These are phyloP conservation scores for Aegilops longissima DNA, from an alignment of 176 grass and related monocot species.

Conservation along the genomic window DNA sequence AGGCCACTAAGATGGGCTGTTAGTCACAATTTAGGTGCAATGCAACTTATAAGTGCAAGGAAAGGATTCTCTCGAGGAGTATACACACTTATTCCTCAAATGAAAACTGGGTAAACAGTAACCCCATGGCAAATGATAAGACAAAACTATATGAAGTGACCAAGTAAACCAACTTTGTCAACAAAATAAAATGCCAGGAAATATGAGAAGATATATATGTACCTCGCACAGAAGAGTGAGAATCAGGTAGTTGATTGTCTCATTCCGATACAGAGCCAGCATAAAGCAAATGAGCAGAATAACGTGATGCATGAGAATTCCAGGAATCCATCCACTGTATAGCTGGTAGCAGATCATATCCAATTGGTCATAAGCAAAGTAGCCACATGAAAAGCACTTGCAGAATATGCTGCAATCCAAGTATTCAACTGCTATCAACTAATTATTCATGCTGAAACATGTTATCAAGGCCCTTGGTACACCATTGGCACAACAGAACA, in stretches of 20 bases:
- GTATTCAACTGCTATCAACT: slow-evolving; percentile 56
- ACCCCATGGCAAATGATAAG: background rate
- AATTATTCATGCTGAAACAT: slow-evolving; percentile 88
- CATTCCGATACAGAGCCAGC: slow-evolving; percentile 70
- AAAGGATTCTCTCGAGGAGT: background rate
- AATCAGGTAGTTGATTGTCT: slow-evolving; percentile 96
- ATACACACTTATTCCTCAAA: background rate
- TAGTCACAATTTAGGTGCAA: background rate
- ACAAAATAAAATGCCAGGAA: slow-evolving; percentile 11
- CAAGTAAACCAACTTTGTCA: background rate
- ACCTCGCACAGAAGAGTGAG: slow-evolving; percentile 84
- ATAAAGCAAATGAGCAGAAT: slow-evolving; percentile 96
- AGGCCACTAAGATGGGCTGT: background rate
- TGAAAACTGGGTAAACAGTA: background rate
- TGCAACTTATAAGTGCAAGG: background rate
- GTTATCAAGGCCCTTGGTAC: slow-evolving; percentile 34
- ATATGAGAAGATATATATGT: slow-evolving; percentile 32
- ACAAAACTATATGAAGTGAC: background rate
- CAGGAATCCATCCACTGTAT: slow-evolving; percentile 70
- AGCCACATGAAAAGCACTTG: slow-evolving; percentile 90
- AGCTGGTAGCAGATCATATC: slow-evolving; percentile 76
- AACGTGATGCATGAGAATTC: slow-evolving; percentile 92
- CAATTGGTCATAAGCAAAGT: slow-evolving; percentile 99
- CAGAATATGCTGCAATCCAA: slow-evolving; percentile 67
- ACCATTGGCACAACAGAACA: slow-evolving; percentile 67